Conservation (phyloP, 768 basidiomycete genomes). For the Phaffia australis region DNA sequence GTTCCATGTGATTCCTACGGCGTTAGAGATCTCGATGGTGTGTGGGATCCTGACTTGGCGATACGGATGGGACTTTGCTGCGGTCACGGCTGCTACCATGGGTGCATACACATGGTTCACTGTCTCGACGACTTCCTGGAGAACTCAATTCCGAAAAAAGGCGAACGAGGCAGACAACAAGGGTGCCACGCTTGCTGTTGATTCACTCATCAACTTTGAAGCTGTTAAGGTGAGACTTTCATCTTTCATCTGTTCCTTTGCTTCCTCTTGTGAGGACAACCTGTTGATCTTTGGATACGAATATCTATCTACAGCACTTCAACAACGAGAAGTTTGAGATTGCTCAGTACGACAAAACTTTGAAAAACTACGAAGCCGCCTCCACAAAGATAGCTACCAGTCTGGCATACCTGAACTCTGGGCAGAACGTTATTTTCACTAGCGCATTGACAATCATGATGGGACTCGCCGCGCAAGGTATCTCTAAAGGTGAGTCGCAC, state of each 20-base stretch:
- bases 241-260: background rate
- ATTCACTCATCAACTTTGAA: constrained; percentile 95
- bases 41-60: constrained; percentile 96
- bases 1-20: constrained; percentile 91
- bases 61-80: constrained; percentile 95
- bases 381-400: constrained; percentile 92
- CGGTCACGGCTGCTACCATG: constrained; percentile 72
- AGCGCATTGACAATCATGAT: constrained; percentile 85
- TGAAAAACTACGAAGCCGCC: constrained; percentile 76
- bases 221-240: constrained; percentile 73
- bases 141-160: constrained; percentile 83
- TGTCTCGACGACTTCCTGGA: constrained; percentile 88
- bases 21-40: constrained; percentile 88
- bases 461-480: constrained; percentile 91
- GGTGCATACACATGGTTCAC: constrained; percentile 95
- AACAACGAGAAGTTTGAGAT: constrained; percentile 93
- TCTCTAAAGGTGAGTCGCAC: constrained; percentile 59
- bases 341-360: constrained; percentile 78
- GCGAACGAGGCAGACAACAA: constrained; percentile 96
- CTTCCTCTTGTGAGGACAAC: background rate
- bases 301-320: constrained; percentile 56
- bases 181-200: constrained; percentile 84
- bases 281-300: background rate
- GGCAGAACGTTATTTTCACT: constrained; percentile 94
- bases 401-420: constrained; percentile 83